Conservation (phyloP, 2,329 filamentous ascomycete species). For the Penicillium vulpinum region DNA sequence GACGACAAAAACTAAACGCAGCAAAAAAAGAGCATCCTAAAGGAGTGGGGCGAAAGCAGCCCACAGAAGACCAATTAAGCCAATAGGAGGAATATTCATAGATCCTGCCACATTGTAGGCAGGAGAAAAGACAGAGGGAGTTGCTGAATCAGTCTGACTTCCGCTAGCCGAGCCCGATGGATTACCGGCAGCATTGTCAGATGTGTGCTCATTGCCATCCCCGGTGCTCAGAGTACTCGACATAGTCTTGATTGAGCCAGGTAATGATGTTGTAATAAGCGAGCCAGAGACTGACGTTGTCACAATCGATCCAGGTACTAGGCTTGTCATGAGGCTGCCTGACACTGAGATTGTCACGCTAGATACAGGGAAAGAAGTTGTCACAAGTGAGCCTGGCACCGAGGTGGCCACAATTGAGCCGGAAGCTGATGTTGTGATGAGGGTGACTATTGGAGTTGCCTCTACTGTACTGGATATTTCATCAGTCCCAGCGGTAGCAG, state of each 20-base stretch:
- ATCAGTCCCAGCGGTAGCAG: not conserved
- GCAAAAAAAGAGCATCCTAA: not conserved
- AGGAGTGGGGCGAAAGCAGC: constrained; percentile 2
- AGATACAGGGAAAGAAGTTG: not conserved
- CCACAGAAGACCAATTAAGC: constrained; percentile 6
- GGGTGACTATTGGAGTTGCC: not conserved
- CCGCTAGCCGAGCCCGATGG: not conserved
- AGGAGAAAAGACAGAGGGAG: not conserved
- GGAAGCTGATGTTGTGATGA: not conserved
- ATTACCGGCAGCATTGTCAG: not conserved
- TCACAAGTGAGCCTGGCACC: not conserved
- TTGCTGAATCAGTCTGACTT: not conserved
- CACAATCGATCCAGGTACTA: not conserved
- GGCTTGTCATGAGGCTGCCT: not conserved
- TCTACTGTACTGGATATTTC: not conserved
- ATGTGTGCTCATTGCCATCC: not conserved
- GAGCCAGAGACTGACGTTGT: constrained; percentile 1
- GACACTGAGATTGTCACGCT: not conserved
- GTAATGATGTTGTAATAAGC: not conserved
- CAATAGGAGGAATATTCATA: not conserved
- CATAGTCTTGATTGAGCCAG: not conserved
- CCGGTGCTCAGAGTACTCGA: not conserved
- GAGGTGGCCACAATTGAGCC: not conserved
- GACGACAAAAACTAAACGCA: not conserved
- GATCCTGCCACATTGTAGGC: not conserved